Conservation (phyloP, 176 grass and related monocot species). For the Typha latifolia region DNA sequence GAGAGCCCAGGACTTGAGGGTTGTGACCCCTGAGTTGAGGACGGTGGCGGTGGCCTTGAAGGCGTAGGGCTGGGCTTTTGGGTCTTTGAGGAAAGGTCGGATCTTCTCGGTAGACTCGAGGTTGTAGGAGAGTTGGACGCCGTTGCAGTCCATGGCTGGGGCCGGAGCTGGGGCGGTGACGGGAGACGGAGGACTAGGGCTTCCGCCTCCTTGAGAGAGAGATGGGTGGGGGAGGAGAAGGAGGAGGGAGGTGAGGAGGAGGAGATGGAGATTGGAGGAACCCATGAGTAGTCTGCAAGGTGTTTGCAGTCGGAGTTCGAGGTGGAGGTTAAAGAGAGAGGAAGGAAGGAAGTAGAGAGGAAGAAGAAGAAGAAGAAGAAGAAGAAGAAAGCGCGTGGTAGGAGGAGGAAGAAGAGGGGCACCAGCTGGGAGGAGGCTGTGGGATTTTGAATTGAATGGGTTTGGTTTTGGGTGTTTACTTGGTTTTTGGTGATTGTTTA, state of each 20-base stretch:
- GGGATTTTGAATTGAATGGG: constrained; percentile 51
- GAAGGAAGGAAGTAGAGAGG: neutral
- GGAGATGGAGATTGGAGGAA: constrained; percentile 3
- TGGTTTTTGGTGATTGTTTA: constrained; percentile 5
- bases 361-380: constrained; percentile 45
- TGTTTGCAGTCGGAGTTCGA: constrained; percentile 8
- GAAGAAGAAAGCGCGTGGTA: constrained; percentile 52
- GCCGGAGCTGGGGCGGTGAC: constrained; percentile 39
- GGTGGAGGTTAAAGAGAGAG: neutral
- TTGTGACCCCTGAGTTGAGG: constrained; percentile 52
- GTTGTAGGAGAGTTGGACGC: constrained; percentile 50
- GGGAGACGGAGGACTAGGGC: neutral
- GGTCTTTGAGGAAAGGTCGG: constrained; percentile 48
- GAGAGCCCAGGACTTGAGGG: constrained; percentile 61
- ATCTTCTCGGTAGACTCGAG: constrained; percentile 35
- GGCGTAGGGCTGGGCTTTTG: constrained; percentile 53
- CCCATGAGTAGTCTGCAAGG: constrained; percentile 27
- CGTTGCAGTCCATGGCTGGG: constrained; percentile 61
- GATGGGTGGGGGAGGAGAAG: constrained; percentile 23
- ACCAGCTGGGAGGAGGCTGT: constrained; percentile 13
- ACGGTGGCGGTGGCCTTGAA: constrained; percentile 56
- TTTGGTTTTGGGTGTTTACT: constrained; percentile 21
- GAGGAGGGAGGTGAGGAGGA: constrained; percentile 10
- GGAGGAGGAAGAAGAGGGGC: neutral
- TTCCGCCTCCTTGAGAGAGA: constrained; percentile 1